These are phyloP conservation scores for Astragalus glycyphyllos DNA, from an alignment of 306 rosid genomes.

Conservation along the genomic window DNA sequence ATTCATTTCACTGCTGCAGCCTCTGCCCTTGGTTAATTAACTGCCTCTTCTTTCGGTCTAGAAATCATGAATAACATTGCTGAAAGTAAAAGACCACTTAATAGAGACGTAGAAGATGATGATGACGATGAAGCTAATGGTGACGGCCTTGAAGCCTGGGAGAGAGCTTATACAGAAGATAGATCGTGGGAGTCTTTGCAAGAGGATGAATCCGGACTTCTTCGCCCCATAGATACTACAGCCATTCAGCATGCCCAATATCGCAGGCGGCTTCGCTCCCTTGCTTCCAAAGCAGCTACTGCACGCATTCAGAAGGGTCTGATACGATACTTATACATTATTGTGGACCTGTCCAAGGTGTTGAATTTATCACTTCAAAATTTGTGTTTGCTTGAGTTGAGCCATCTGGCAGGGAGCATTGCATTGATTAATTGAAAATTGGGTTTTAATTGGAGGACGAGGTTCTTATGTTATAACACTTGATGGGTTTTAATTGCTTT, in stretches of 20 bases:
- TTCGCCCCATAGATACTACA: constrained; percentile 82
- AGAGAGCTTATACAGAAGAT: constrained; percentile 89
- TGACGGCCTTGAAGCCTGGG: constrained; percentile 86
- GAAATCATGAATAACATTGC: constrained; percentile 70
- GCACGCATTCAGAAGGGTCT: constrained; percentile 94
- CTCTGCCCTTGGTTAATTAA: constrained; percentile 26
- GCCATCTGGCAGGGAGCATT: constrained; percentile 2
- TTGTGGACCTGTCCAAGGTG: constrained; percentile 88
- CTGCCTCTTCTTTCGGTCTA: constrained; percentile 34
- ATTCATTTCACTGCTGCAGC: constrained; percentile 23
- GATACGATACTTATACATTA: constrained; percentile 78
- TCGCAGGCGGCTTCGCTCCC: constrained; percentile 85
- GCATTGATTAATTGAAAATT: constrained; percentile 24
- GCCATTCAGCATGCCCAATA: constrained; percentile 84
- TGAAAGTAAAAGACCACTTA: constrained; percentile 51
- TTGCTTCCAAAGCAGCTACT: constrained; percentile 63
- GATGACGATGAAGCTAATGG: constrained; percentile 75
- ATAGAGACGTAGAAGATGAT: constrained; percentile 74
- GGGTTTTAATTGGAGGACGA: constrained; percentile 18
- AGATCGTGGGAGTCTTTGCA: constrained; percentile 94
- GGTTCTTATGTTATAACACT: constrained; percentile 23
- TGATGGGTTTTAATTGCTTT: constrained; percentile 12
- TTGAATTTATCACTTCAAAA: constrained; percentile 25
- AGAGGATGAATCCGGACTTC: constrained; percentile 97
- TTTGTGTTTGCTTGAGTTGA: neutral